phyloP scores from a whole-genome alignment of 2,329 filamentous ascomycete species.

The Aspergillus pseudoglaucus region DNA sequence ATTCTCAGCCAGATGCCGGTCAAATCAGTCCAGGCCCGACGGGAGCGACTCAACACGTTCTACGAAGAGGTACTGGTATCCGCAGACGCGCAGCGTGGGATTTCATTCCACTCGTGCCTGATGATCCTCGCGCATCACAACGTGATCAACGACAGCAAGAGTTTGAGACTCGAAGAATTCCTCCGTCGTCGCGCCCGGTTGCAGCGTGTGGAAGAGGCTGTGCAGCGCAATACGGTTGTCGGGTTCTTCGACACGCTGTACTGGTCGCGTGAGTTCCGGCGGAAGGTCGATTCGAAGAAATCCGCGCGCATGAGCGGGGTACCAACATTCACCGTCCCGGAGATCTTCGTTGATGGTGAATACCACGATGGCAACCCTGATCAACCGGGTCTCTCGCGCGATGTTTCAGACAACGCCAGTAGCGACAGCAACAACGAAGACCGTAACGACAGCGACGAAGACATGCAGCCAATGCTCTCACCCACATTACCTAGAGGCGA shows the following conservation, averaged over 20 bases:
- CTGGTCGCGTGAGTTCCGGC: slow-evolving; percentile 77
- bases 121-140: slow-evolving; percentile 98
- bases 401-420: slow-evolving; percentile 6
- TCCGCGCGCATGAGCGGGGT: slow-evolving; percentile 69
- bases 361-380: slow-evolving; percentile 45
- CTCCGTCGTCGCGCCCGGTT: slow-evolving; percentile 80
- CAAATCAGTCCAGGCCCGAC: slow-evolving; percentile 63
- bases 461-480: slow-evolving; percentile 29
- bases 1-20: slow-evolving; percentile 70
- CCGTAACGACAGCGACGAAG: slow-evolving; percentile 5
- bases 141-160: slow-evolving; percentile 96
- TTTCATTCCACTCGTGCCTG: slow-evolving; percentile 83
- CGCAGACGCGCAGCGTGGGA: slow-evolving; percentile 80
- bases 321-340: slow-evolving; percentile 75
- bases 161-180: slow-evolving; percentile 88
- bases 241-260: slow-evolving; percentile 94
- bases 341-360: slow-evolving; percentile 76
- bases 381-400: slow-evolving; percentile 8
- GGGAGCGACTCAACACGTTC: slow-evolving; percentile 83
- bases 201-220: slow-evolving; percentile 90
- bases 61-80: slow-evolving; percentile 95
- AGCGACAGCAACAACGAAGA: not conserved
- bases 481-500: slow-evolving; percentile 26
- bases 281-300: slow-evolving; percentile 64
- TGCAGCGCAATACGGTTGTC: slow-evolving; percentile 79